These are phyloP conservation scores for Penicillium griseofulvum DNA, from an alignment of 2,329 filamentous ascomycete species.

Conservation along the genomic window DNA sequence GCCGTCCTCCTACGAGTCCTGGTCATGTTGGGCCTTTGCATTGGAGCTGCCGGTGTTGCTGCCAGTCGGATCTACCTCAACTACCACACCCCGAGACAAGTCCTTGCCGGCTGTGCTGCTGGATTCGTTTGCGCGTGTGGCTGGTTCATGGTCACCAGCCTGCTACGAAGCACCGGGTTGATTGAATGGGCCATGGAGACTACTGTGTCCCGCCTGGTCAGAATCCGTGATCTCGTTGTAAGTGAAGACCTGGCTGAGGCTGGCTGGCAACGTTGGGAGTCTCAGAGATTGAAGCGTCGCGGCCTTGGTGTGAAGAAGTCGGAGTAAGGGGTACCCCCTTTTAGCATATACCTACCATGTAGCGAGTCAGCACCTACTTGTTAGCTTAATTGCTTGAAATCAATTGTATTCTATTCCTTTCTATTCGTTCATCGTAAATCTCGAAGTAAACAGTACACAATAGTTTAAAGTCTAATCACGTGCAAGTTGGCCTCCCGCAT, in stretches of 20 bases:
- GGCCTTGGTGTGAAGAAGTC: conserved; percentile 28
- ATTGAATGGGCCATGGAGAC: conserved; percentile 70
- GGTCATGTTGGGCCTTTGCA: conserved; percentile 58
- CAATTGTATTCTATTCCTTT: not conserved
- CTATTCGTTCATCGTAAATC: not conserved
- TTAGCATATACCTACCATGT: not conserved
- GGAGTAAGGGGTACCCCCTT: conserved; percentile 18
- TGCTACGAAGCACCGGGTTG: conserved; percentile 65
- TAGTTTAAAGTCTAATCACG: not conserved
- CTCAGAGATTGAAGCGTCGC: conserved; percentile 39
- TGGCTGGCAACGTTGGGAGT: conserved; percentile 91
- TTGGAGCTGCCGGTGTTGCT: conserved; percentile 67
- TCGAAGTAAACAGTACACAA: not conserved
- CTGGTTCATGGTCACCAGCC: conserved; percentile 76
- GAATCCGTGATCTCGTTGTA: conserved; percentile 78
- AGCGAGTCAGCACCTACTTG: not conserved
- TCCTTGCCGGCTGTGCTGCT: conserved; percentile 72
- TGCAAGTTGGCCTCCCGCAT: not conserved
- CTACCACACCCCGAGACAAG: conserved; percentile 88
- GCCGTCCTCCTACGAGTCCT: conserved; percentile 56
- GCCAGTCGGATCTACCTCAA: conserved; percentile 84
- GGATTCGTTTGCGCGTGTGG: conserved; percentile 67
- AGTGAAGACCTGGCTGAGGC: conserved; percentile 87
- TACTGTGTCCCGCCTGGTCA: conserved; percentile 61
- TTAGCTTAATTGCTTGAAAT: not conserved